Evolutionary conservation across 1,284 basidiomycete genomes (phyloP).

Genomic region (Sporisorium sorghi): DNA sequence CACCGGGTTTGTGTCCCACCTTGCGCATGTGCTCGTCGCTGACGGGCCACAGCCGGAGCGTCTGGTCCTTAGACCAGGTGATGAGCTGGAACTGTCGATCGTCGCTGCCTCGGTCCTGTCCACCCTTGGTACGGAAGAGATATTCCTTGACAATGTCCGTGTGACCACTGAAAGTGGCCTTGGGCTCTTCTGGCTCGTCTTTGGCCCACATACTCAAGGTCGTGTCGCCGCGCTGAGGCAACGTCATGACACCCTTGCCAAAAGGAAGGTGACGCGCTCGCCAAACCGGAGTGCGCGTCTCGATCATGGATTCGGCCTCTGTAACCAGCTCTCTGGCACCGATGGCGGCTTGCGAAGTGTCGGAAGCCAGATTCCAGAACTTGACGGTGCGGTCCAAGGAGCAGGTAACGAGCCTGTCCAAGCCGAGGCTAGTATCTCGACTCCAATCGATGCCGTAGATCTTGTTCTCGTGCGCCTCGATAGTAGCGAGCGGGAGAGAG

Average conservation of each 20-base stretch:
- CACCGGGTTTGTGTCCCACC: slow-evolving; percentile 72
- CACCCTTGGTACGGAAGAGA: slow-evolving; percentile 84
- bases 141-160: slow-evolving; percentile 96
- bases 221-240: slow-evolving; percentile 89
- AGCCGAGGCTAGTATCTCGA: slow-evolving; percentile 54
- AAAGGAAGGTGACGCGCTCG: slow-evolving; percentile 92
- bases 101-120: slow-evolving; percentile 66
- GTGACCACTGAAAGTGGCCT: slow-evolving; percentile 87
- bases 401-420: slow-evolving; percentile 66
- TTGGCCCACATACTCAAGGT: slow-evolving; percentile 85
- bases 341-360: slow-evolving; percentile 56
- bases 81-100: slow-evolving; percentile 74
- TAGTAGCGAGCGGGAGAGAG: slow-evolving; percentile 55
- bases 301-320: slow-evolving; percentile 72
- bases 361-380: slow-evolving; percentile 61
- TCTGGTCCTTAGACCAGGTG: slow-evolving; percentile 96
- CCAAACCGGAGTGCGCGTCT: slow-evolving; percentile 91
- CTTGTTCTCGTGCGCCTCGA: slow-evolving; percentile 65
- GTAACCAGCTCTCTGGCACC: slow-evolving; percentile 61
- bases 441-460: slow-evolving; percentile 69
- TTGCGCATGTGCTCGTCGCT: slow-evolving; percentile 74
- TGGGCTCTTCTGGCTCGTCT: slow-evolving; percentile 73
- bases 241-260: slow-evolving; percentile 85
- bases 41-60: slow-evolving; percentile 90
- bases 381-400: slow-evolving; percentile 68